Conservation (phyloP, 108 stramenopile genomes). For the Aurantiochytrium sp. region DNA sequence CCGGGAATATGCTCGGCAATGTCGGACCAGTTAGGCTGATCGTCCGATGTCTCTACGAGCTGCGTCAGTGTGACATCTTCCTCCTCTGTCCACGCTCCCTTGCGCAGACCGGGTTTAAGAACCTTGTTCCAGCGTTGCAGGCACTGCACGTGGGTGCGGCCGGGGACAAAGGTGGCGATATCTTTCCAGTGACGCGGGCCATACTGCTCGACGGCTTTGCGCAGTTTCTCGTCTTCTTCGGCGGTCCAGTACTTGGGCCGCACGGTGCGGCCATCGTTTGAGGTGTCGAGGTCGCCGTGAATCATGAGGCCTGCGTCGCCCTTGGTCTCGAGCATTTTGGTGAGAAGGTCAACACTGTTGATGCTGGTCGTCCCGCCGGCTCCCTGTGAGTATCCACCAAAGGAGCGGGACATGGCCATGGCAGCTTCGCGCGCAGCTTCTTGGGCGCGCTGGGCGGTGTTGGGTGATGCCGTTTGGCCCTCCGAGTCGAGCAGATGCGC, state of each 20-base stretch:
- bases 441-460: not conserved
- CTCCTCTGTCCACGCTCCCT: conserved; percentile 29
- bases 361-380: not conserved
- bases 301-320: not conserved
- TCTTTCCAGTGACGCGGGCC: not conserved
- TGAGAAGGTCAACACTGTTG: not conserved
- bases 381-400: not conserved
- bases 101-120: conserved; percentile 45
- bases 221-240: not conserved
- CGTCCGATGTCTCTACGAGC: not conserved
- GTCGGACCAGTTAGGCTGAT: not conserved
- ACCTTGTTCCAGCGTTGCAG: conserved; percentile 60
- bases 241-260: not conserved
- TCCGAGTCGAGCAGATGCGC: not conserved
- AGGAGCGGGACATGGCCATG: not conserved
- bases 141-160: conserved; percentile 43
- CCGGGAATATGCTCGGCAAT: not conserved
- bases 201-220: not conserved
- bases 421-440: not conserved
- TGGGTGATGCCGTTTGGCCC: not conserved
- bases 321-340: conserved; percentile 2
- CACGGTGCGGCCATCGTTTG: not conserved
- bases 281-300: conserved; percentile 7
- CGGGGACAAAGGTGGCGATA: not conserved
- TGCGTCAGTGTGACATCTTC: not conserved